phyloP scores from a whole-genome alignment of 2,329 filamentous ascomycete genomes.

The Curvularia lunata region DNA sequence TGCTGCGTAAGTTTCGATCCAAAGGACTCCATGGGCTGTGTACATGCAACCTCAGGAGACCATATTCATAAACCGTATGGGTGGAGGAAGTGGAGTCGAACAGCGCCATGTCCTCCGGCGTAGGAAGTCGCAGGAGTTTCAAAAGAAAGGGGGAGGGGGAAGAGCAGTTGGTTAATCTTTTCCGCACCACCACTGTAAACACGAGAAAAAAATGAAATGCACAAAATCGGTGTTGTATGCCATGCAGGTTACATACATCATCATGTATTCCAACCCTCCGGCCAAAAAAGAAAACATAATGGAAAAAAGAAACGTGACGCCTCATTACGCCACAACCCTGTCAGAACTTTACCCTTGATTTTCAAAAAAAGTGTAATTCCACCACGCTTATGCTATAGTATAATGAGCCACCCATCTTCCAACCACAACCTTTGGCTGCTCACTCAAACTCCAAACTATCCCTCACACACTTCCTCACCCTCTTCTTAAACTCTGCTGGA shows the following conservation, averaged over 20 bases:
- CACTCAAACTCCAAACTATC: conserved; percentile 50
- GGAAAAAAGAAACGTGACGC: neutral
- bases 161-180: no score
- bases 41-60: no score
- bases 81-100: no score
- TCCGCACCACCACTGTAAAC: no score
- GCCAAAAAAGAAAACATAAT: neutral
- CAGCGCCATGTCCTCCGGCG: no score
- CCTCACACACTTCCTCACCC: conserved; percentile 82
- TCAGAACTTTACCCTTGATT: neutral
- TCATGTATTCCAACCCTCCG: neutral
- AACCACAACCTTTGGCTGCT: neutral
- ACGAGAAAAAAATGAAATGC: neutral
- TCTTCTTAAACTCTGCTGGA: conserved; percentile 81
- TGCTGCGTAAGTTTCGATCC: no score
- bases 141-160: no score
- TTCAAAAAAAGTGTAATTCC: conserved; percentile 3
- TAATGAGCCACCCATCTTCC: neutral
- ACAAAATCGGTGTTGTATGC: neutral
- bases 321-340: conserved; percentile 5
- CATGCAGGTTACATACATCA: neutral
- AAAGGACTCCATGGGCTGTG: no score
- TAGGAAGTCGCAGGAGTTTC: no score
- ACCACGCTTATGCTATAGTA: conserved; percentile 14
- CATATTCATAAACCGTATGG: no score